phyloP scores from a whole-genome alignment of 768 basidiomycete species.

The Erythrobasidium yunnanense region DNA sequence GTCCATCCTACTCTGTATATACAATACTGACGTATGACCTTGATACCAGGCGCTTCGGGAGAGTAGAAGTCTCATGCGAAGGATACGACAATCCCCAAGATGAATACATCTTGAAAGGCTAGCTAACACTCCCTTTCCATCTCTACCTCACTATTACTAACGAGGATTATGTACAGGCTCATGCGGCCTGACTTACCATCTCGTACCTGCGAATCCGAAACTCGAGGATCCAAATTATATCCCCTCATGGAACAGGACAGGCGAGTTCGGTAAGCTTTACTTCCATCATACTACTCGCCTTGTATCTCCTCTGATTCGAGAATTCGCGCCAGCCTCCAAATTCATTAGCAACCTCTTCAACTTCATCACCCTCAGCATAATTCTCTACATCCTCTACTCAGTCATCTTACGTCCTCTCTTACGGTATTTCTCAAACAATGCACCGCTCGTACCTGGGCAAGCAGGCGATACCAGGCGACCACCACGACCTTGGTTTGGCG shows the following conservation, averaged over 20 bases:
- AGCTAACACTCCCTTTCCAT: background rate
- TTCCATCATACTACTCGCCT: background rate
- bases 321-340: background rate
- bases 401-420: slow-evolving; percentile 4
- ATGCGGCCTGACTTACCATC: slow-evolving; percentile 27
- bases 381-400: slow-evolving; percentile 11
- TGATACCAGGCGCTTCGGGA: background rate
- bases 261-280: slow-evolving; percentile 4
- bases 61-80: slow-evolving; percentile 25
- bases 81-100: slow-evolving; percentile 25
- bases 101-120: slow-evolving; percentile 28
- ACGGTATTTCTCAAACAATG: slow-evolving; percentile 6
- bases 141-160: too few species aligned
- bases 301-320: background rate
- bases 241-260: background rate
- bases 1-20: background rate
- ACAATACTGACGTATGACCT: background rate
- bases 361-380: background rate
- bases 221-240: slow-evolving; percentile 6
- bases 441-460: background rate
- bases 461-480: background rate
- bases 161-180: slow-evolving; percentile 17
- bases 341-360: slow-evolving; percentile 24
- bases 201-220: slow-evolving; percentile 15
- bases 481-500: slow-evolving; percentile 22